Evolutionary conservation across 2,329 filamentous ascomycete species (phyloP), one percentile per base, ranked within the genome.

Genomic region (Neospermospora avenae): DNA sequence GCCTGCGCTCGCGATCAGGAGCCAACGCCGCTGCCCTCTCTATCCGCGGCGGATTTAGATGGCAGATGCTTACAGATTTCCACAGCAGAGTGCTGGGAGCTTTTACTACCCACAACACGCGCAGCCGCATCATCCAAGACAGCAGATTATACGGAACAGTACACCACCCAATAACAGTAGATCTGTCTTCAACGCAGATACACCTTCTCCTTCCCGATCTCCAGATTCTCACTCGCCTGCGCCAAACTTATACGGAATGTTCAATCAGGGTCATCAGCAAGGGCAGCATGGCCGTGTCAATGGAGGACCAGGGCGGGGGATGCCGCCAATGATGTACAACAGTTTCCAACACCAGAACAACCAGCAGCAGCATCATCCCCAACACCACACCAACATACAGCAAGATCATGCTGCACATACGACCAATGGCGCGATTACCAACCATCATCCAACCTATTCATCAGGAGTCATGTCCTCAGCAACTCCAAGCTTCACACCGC

Each of bases 231-330:
- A 81, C 53, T 73, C 71, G 55, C 68, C 72, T 11, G 71, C 66
- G n/a, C 70, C 66, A 51, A 67, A 62, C 46, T 58, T 68, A 44
- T 74, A 73, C 72, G 68, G 81, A 74, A 92, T 92, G 89, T 92
- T 88, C 80, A 85, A 84, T 72, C 86, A 90, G 75, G 81, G 81
- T 72, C 77, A 79, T 59, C 86, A 89, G 73, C 86, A 87, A 77
- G 85, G 85, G 74, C 89, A 91, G 74, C 87, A 87, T 78, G 84
- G 83, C 77, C 86, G 90, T 77, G 83, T 91, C 75, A 92, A 91
- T 77, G 88, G 87, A 69, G 85, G 85, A 64, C 82, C 83, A 28
- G 80, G 84, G 65, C 81, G 83, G 67, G 80, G 79, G 60, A 79
- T 83, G 76, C 84, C 82, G 76, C 84, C 82, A 65, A 80, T 91